Evolutionary conservation across 176 grass and related monocot species (phyloP), one percentile per base, ranked within the genome.

Genomic region (Luzula sylvatica): DNA sequence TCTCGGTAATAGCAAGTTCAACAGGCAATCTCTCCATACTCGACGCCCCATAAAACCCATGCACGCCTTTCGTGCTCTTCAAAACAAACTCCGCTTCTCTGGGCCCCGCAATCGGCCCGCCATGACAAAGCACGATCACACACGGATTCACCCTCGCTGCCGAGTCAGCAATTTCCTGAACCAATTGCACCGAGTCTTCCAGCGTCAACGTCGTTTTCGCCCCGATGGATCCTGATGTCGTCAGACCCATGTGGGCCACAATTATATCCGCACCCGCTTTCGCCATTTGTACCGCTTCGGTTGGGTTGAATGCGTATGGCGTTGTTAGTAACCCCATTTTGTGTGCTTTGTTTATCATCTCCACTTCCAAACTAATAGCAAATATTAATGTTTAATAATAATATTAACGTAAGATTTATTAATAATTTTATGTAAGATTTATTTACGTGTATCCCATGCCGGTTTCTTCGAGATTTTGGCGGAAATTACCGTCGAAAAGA

Each of bases 31-130:
- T 81, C 26, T 95, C 89, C 83, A 95, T 78, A 73, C 89, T 95
- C 23, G 90, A 95, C 4, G 90, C 90, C 26, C 83, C 90, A 26
- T 95, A 95, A 71, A 95, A 95, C 52, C 89, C 89, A 46, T 95
- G 89, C 20, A 88, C 83, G 11, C 73, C 61, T 20, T 65, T 82
- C 14, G 80, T 88, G 53, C 65, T 88, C 61, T 95, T 88, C 27
- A 95, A 58, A 42, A 95, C 51, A 45, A 85, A 86, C 38, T 88
- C 83, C 0, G 83, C 83, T 61, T 95, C 90, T 46, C 59, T 54
- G 24, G 90, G 83, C 27, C 90, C 77, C 48, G 80, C 84, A 75
- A 95, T 95, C 16, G 90, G 90, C 49, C 90, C 89, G 72, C 89
- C 89, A 2, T 95, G 89, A 48, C 83, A 88, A 15, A 95, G 89